These are phyloP conservation scores for Fragaria iinumae DNA, from an alignment of 306 rosid species.

Conservation along the genomic window DNA sequence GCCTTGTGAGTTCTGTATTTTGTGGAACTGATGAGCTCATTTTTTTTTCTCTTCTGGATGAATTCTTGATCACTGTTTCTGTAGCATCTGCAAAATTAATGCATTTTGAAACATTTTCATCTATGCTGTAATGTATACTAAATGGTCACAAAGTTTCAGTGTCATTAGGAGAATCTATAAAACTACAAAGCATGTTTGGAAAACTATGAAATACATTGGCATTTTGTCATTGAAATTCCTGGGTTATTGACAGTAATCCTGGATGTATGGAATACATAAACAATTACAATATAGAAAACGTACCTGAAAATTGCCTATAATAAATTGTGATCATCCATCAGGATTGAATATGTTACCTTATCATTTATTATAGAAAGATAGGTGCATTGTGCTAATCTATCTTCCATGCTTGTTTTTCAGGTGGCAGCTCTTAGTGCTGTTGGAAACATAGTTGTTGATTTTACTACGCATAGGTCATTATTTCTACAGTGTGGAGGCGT, in stretches of 20 bases:
- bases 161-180: not conserved
- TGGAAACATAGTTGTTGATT: constrained; percentile 82
- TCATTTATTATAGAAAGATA: not conserved
- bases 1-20: not conserved
- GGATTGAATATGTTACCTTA: not conserved
- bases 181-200: not conserved
- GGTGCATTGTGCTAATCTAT: not conserved
- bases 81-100: constrained; percentile 9
- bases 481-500: constrained; percentile 74
- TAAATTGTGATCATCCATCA: not conserved
- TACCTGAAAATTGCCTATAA: not conserved
- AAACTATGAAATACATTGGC: not conserved
- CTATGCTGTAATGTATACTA: not conserved
- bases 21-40: not conserved
- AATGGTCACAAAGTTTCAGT: not conserved
- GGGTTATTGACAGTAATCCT: not conserved
- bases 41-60: not conserved
- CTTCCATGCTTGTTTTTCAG: constrained; percentile 43
- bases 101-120: not conserved
- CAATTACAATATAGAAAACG: not conserved
- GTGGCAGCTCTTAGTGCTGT: constrained; percentile 83
- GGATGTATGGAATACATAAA: not conserved
- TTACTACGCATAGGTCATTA: constrained; percentile 50
- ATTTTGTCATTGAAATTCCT: not conserved
- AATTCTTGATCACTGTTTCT: not conserved